Base-by-base conservation (phyloP, 257 asterid genomes). In the Osmanthus fragrans region DNA sequence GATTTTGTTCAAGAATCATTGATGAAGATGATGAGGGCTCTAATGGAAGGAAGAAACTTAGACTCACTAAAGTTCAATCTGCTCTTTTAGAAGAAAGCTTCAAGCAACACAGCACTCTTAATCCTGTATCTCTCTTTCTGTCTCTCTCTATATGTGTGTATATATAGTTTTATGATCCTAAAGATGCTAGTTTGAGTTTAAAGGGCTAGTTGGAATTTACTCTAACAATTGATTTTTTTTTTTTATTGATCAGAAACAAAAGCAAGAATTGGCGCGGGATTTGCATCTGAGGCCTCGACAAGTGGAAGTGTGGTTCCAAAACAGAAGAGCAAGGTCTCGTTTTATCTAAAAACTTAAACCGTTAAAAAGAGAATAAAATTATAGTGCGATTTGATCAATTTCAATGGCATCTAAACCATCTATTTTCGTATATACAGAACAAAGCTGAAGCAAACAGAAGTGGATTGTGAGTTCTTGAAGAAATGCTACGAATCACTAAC, bases 271-370 rank as follows among this genome's bases (percentile, higher is more conserved):
- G 79, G 96, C 98, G 1, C 76, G 85, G 60, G 88, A 82, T 60
- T 79, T 94, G 86, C 84, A 90, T 81, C 93, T 94, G 54, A 87
- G 93, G 80, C 96, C 97, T 18, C 87, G 98, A 12, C 98, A 94
- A 78, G 97, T 94, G 23, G 98, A 94, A 82, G 98, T 94, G 29
- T 94, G 98, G 98, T 94, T 94, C 78, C 98, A 94, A 82, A 94
- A 94, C 76, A 86, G 97, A 74, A 85, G 98, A 81, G 98, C 98
- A 73, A 92, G 98, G 98, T 42, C 49, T 42, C 49, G 1, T 42
- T 42, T 42, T 42, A 12, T 42, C 49, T 11, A 42, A 42, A 42
- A 42, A 1, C 16, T 42, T 42, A 42, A 42, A 42, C 15, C 1
- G 16, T 42, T 42, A 0, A 11, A 42, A 42, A 0, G 4, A 2